Evolutionary conservation across 1,284 basidiomycete species (phyloP).

Genomic region (Microbotryum lychnidis-dioicae): DNA sequence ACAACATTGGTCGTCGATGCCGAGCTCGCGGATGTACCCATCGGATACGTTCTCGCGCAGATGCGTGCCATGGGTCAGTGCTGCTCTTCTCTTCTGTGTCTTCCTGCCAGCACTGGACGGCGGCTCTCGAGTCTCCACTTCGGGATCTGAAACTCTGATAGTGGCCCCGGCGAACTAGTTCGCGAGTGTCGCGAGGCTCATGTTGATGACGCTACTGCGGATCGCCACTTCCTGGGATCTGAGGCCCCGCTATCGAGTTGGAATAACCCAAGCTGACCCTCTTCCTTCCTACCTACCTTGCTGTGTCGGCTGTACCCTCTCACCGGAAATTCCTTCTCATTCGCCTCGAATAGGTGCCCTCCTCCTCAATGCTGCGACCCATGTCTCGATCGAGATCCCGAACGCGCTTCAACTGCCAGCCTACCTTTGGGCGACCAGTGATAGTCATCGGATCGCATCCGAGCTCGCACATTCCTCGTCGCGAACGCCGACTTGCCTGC

Average conservation of each 20-base stretch:
- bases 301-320: no score
- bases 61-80: slow-evolving; percentile 12
- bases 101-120: no score
- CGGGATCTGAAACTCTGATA: no score
- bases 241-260: no score
- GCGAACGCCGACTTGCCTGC: neutral
- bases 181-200: neutral
- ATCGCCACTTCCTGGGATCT: no score
- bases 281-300: no score
- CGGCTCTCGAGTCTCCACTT: no score
- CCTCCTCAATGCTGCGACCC: slow-evolving; percentile 3
- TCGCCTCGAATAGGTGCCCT: neutral
- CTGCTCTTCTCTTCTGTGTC: neutral
- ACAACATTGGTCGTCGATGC: slow-evolving; percentile 7
- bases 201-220: neutral
- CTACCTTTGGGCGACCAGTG: slow-evolving; percentile 5
- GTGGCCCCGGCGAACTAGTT: neutral
- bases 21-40: slow-evolving; percentile 13
- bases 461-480: neutral
- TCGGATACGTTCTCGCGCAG: slow-evolving; percentile 15
- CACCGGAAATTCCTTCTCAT: neutral
- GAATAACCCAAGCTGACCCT: no score
- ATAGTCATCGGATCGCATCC: neutral
- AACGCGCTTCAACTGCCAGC: neutral
- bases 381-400: slow-evolving; percentile 14